Conservation (phyloP, 257 asterid genomes). For the Mentha longifolia region DNA sequence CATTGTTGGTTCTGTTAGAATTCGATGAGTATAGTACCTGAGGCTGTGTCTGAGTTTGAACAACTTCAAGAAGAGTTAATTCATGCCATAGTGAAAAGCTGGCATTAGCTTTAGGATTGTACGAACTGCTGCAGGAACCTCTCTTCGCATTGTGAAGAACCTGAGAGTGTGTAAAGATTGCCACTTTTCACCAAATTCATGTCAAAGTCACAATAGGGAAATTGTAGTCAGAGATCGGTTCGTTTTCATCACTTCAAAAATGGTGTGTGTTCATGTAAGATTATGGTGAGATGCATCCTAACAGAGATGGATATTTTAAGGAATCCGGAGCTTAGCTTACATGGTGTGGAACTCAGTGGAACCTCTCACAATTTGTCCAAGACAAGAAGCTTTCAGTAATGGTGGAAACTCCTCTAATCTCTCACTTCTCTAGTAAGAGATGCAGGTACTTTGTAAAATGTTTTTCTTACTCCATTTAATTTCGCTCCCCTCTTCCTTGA, state of each 20-base stretch:
- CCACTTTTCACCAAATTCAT: slow-evolving; percentile 50
- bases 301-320: too few species aligned
- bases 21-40: neutral
- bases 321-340: too few species aligned
- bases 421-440: too few species aligned
- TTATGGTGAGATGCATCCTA: slow-evolving; percentile 40
- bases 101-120: slow-evolving; percentile 44
- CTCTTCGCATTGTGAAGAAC: slow-evolving; percentile 52
- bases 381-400: too few species aligned
- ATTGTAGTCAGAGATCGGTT: slow-evolving; percentile 56
- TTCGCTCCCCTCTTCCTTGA: too few species aligned
- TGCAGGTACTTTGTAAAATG: too few species aligned
- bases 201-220: slow-evolving; percentile 43
- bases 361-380: too few species aligned
- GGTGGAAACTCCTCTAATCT: too few species aligned
- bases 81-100: slow-evolving; percentile 53
- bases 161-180: slow-evolving; percentile 63
- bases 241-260: slow-evolving; percentile 58
- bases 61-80: slow-evolving; percentile 16
- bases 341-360: too few species aligned
- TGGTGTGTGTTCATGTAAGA: slow-evolving; percentile 56
- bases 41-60: slow-evolving; percentile 27
- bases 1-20: slow-evolving; percentile 26
- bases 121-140: slow-evolving; percentile 1
- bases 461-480: too few species aligned